Base-by-base conservation (phyloP, 192 early-diverging fungal genomes). In the Glomus cerebriforme region DNA sequence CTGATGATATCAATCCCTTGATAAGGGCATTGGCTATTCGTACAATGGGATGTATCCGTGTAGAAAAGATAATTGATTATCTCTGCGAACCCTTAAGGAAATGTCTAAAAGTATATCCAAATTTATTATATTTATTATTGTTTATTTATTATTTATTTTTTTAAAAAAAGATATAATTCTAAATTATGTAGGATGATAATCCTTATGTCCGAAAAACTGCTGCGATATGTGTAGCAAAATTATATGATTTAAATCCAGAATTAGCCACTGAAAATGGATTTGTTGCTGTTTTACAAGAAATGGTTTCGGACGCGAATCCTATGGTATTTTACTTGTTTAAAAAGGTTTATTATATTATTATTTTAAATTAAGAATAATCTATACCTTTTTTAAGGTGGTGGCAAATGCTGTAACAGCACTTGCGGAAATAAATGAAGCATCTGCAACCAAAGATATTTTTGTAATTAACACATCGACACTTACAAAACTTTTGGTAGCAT, bases 161-260 rank as follows among this genome's bases (percentile, higher is more conserved):
- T 47, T 22, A 32, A 31, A 67, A 59, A 68, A 58, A n/a, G 45
- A 13, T 43, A 37, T 19, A 26, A 71, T 79, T 31, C 9, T 59
- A 47, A 34, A 37, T 2, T 45, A n/a, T 35, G 22, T 79, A 91
- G 89, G 97, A 99, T 87, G 92, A 94, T 29, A 96, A 96, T 79
- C 96, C 98, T 1, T 99, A 99, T 83, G 98, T 99, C 68, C 90
- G 96, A 76, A 99, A 99, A 83, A 99, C 98, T 6, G 97, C 96
- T 13, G 94, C 95, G 7, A 83, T 99, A 63, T 97, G 96, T 82
- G 97, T 99, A 19, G 96, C 96, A 62, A 99, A 99, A 77, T 84
- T 99, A 26, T 98, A 92, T 81, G 96, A 99, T 75, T 90, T 98
- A 49, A 93, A 92, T 79, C 95, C 95, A 34, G 87, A 85, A 32